These are phyloP conservation scores for Exobasidium cylindrosporum DNA, from an alignment of 1,284 basidiomycete genomes.

Conservation along the genomic window DNA sequence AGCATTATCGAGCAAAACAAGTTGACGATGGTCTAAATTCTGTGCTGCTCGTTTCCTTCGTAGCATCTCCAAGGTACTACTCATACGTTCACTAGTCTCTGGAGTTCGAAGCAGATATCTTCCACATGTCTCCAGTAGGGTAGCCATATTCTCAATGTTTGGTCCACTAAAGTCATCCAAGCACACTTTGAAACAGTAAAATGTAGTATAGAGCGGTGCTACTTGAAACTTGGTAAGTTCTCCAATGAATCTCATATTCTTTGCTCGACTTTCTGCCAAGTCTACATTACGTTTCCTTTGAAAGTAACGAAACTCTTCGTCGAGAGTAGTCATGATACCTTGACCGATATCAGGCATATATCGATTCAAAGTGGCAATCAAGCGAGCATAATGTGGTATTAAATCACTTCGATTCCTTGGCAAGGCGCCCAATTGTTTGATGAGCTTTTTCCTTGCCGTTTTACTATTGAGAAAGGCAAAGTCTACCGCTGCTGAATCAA, in stretches of 20 bases:
- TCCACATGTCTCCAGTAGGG: slow-evolving; percentile 89
- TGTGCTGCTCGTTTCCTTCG: slow-evolving; percentile 86
- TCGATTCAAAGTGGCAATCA: slow-evolving; percentile 79
- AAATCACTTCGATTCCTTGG: slow-evolving; percentile 86
- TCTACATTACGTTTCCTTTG: slow-evolving; percentile 91
- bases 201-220: slow-evolving; percentile 84
- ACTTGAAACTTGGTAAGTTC: slow-evolving; percentile 93
- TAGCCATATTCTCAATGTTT: slow-evolving; percentile 89
- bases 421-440: slow-evolving; percentile 70
- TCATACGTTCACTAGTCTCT: slow-evolving; percentile 74
- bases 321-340: slow-evolving; percentile 76
- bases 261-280: slow-evolving; percentile 75
- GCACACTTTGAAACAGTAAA: slow-evolving; percentile 95
- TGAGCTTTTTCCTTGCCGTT: slow-evolving; percentile 81
- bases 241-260: slow-evolving; percentile 85
- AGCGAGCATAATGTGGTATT: slow-evolving; percentile 85
- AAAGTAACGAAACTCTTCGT: slow-evolving; percentile 94
- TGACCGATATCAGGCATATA: slow-evolving; percentile 91
- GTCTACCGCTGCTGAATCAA: slow-evolving; percentile 91
- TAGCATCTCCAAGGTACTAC: slow-evolving; percentile 79
- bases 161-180: slow-evolving; percentile 88
- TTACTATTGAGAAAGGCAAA: slow-evolving; percentile 96
- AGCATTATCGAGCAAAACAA: slow-evolving; percentile 89
- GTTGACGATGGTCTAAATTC: slow-evolving; percentile 85
- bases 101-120: slow-evolving; percentile 84